Evolutionary conservation across 129 eudicot genomes (phyloP).

Genomic region (Arctium lappa): DNA sequence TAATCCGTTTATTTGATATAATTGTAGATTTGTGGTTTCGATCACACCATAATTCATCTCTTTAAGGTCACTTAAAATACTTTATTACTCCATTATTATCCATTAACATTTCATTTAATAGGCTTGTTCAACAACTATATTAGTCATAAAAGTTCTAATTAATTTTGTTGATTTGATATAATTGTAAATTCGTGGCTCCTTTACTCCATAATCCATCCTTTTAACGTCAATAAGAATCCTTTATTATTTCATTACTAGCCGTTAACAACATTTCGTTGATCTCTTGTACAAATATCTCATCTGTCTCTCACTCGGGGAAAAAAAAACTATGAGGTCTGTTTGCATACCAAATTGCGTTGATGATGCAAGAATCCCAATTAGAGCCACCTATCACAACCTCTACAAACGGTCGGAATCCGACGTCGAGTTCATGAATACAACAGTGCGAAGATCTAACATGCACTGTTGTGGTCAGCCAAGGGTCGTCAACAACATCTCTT

Average conservation of each 20-base stretch:
- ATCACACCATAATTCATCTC: not conserved
- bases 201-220: not conserved
- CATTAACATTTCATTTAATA: not conserved
- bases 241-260: slow-evolving; percentile 5
- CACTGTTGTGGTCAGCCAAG: slow-evolving; percentile 14
- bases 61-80: not conserved
- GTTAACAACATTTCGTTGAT: not conserved
- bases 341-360: slow-evolving; percentile 43
- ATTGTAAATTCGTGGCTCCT: not conserved
- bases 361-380: slow-evolving; percentile 41
- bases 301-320: not conserved
- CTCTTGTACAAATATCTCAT: not conserved
- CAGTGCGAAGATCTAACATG: not conserved
- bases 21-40: not conserved
- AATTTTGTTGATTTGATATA: not conserved
- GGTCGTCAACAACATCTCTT: slow-evolving; percentile 59
- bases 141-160: not conserved
- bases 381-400: slow-evolving; percentile 57
- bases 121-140: not conserved
- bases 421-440: slow-evolving; percentile 40
- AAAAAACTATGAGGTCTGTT: slow-evolving; percentile 37
- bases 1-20: not conserved
- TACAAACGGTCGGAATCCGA: slow-evolving; percentile 59
- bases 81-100: slow-evolving; percentile 10
- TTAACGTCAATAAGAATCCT: not conserved